Percentiles rank a stretch among this genome's conserved stretches.
These are phyloP conservation scores for Tolypocladium ophioglossoides DNA, from an alignment of 2,329 filamentous ascomycete species.

Conservation along the genomic window DNA sequence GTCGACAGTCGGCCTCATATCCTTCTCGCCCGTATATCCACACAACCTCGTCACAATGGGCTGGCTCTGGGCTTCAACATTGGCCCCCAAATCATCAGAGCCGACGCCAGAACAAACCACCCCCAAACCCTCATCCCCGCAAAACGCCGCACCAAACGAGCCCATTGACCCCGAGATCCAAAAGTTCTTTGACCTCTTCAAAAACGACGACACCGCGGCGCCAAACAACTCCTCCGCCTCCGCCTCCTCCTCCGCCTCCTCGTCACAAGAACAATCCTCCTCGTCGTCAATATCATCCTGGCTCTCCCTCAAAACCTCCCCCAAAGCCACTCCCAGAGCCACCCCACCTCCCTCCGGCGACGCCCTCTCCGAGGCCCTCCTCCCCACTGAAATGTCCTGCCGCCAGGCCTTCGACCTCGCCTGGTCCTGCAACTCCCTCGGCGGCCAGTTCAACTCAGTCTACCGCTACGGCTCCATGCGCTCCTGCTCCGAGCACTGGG, in stretches of 20 bases:
- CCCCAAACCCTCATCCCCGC: conserved; percentile 10
- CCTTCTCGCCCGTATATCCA: background rate
- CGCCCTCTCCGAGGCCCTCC: conserved; percentile 54
- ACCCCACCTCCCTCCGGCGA: conserved; percentile 17
- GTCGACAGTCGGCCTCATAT: no score
- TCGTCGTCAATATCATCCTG: conserved; percentile 21
- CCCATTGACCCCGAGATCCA: conserved; percentile 39
- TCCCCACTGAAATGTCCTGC: conserved; percentile 80
- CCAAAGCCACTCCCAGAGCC: conserved; percentile 11
- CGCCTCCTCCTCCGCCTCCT: conserved; percentile 7
- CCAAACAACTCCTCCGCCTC: conserved; percentile 8
- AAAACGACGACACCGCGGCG: conserved; percentile 18
- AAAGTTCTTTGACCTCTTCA: conserved; percentile 40
- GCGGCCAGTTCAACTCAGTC: conserved; percentile 82
- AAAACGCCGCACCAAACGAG: conserved; percentile 13
- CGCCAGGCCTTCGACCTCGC: conserved; percentile 82
- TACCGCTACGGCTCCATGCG: conserved; percentile 77
- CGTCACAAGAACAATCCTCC: conserved; percentile 18
- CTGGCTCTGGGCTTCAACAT: conserved; percentile 47
- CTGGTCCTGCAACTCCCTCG: conserved; percentile 87
- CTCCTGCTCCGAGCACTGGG: conserved; percentile 75
- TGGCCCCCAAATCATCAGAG: conserved; percentile 18
- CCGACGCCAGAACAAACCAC: conserved; percentile 12
- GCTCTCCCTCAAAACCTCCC: conserved; percentile 22
- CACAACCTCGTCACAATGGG: conserved; percentile 35